These are phyloP conservation scores for Ailanthus altissimus DNA, from an alignment of 345 rosid species.

Conservation along the genomic window DNA sequence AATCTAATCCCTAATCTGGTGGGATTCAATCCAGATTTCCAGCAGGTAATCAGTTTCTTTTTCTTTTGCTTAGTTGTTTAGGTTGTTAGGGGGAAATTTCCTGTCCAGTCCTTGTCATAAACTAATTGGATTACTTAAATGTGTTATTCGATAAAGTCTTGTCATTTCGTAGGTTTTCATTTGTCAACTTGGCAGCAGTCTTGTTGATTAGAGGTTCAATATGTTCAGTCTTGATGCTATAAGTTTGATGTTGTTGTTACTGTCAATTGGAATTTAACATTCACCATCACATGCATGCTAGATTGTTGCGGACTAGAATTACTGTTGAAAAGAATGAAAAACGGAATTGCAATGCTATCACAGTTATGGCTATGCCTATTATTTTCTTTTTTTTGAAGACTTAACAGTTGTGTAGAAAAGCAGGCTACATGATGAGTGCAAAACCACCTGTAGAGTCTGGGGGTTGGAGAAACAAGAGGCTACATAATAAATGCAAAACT, in stretches of 20 bases:
- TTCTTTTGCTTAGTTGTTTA: neutral
- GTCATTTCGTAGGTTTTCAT: neutral
- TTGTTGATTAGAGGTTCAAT: neutral
- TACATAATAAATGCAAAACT: neutral
- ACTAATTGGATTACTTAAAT: neutral
- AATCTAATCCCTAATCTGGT: no score
- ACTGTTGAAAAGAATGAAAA: neutral
- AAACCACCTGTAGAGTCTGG: no score
- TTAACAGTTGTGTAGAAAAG: neutral
- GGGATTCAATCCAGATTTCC: conserved; percentile 12
- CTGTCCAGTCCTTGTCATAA: neutral
- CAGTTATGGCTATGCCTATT: neutral
- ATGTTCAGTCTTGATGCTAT: neutral
- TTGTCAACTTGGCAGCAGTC: neutral
- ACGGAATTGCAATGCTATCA: neutral
- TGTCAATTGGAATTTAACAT: neutral
- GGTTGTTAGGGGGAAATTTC: neutral
- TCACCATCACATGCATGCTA: neutral
- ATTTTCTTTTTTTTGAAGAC: conserved; percentile 1
- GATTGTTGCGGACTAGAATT: neutral
- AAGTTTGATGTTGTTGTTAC: neutral
- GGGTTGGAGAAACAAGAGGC: neutral
- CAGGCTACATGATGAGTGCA: neutral
- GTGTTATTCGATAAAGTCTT: neutral
- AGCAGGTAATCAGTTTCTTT: neutral